phyloP scores from a whole-genome alignment of 768 basidiomycete species.

The Podaxis pistillaris region DNA sequence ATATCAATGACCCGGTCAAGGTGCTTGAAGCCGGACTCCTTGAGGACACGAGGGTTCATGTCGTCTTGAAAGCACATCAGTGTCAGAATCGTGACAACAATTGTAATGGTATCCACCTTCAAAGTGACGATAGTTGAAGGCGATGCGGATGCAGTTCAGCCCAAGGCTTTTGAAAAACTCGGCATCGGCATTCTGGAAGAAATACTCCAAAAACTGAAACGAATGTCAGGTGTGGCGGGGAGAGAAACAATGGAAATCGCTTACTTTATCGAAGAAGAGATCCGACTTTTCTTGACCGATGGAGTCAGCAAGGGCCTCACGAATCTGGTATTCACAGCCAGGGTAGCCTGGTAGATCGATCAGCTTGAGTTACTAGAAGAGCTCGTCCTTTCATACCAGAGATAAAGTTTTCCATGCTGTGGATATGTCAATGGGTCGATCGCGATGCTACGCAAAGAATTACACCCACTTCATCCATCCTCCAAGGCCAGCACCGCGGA shows the following conservation, averaged over 20 bases:
- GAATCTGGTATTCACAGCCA: constrained; percentile 78
- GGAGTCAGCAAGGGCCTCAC: constrained; percentile 60
- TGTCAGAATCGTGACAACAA: not conserved
- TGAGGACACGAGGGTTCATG: constrained; percentile 78
- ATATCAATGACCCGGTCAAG: constrained; percentile 67
- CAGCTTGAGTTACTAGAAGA: not conserved
- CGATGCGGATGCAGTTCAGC: constrained; percentile 74
- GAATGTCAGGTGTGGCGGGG: not conserved
- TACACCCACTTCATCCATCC: constrained; percentile 76
- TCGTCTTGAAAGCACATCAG: constrained; percentile 43
- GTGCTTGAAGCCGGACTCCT: constrained; percentile 75
- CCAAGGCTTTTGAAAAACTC: constrained; percentile 75
- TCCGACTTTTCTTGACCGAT: constrained; percentile 68
- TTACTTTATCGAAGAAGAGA: constrained; percentile 80
- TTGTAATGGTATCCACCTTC: constrained; percentile 38
- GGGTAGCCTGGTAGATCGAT: constrained; percentile 53
- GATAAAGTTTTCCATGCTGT: constrained; percentile 78
- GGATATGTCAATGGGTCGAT: not conserved
- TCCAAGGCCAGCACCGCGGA: constrained; percentile 72
- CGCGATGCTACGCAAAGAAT: constrained; percentile 13
- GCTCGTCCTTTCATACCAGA: constrained; percentile 36
- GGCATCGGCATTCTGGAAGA: constrained; percentile 75
- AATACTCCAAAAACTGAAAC: constrained; percentile 72
- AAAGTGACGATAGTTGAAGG: constrained; percentile 74
- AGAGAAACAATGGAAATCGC: not conserved